Conservation (phyloP, 2,329 filamentous ascomycete species). For the Diaporthe ilicicola region DNA sequence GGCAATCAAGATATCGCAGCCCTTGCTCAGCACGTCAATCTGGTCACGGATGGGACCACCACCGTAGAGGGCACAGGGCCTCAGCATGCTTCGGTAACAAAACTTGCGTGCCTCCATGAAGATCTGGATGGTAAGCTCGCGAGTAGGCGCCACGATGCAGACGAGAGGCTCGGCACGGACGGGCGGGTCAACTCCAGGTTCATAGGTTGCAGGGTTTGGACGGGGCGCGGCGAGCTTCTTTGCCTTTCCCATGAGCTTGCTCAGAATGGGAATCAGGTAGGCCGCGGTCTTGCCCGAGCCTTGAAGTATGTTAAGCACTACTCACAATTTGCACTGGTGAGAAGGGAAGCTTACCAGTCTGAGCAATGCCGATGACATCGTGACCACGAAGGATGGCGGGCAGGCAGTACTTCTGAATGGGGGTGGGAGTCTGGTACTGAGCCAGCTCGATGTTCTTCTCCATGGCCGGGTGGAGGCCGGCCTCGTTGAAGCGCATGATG, state of each 20-base stretch:
- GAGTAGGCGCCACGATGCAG: conserved; percentile 83
- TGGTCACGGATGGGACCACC: conserved; percentile 79
- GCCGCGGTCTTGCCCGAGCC: conserved; percentile 97
- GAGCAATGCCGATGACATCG: conserved; percentile 89
- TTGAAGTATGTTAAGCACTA: conserved; percentile 47
- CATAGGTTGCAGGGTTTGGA: conserved; percentile 69
- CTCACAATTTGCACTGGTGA: background rate
- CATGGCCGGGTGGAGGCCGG: conserved; percentile 87
- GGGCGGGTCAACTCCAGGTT: conserved; percentile 51
- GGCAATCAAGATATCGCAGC: conserved; percentile 89
- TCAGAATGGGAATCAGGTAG: conserved; percentile 88
- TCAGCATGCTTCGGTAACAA: conserved; percentile 94
- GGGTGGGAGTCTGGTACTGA: conserved; percentile 78
- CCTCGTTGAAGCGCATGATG: conserved; percentile 71
- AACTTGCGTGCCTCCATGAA: conserved; percentile 93
- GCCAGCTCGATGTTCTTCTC: conserved; percentile 78
- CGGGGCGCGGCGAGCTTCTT: conserved; percentile 85
- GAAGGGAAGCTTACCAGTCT: conserved; percentile 73
- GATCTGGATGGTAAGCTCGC: conserved; percentile 92
- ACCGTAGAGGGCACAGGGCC: conserved; percentile 89
- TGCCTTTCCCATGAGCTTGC: conserved; percentile 93
- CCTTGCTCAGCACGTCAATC: conserved; percentile 76
- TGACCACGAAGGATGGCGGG: conserved; percentile 79
- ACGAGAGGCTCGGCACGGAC: conserved; percentile 88
- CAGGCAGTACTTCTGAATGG: conserved; percentile 86